Evolutionary conservation across 768 basidiomycete species (phyloP).

Genomic region (Lentinus brumalis): DNA sequence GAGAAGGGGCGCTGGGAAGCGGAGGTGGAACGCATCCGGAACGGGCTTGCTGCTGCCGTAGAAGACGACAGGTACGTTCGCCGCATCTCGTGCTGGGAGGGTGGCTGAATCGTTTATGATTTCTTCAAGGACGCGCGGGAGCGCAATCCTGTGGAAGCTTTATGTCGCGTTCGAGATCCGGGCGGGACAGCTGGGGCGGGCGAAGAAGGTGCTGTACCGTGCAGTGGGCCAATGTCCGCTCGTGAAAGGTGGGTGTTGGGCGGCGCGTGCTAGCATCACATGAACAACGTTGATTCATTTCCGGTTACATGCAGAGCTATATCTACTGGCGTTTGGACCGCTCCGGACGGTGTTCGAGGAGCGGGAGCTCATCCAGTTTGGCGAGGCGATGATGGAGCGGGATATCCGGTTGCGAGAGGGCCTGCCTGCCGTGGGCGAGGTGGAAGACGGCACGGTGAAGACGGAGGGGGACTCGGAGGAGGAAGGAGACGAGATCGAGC

Average conservation of each 20-base stretch:
- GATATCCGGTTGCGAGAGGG: conserved; percentile 64
- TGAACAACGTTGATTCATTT: background rate
- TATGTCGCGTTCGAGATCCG: conserved; percentile 78
- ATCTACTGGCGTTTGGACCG: conserved; percentile 75
- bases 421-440: conserved; percentile 53
- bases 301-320: conserved; percentile 53
- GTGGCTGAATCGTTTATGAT: background rate
- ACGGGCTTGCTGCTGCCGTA: conserved; percentile 60
- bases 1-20: conserved; percentile 69
- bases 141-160: conserved; percentile 71
- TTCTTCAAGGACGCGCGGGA: conserved; percentile 58
- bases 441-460: conserved; percentile 25
- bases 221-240: conserved; percentile 77
- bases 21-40: conserved; percentile 72
- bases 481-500: conserved; percentile 53
- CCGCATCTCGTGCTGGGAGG: background rate
- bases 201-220: conserved; percentile 73
- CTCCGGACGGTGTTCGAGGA: conserved; percentile 62
- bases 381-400: conserved; percentile 77
- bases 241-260: conserved; percentile 57
- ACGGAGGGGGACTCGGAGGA: conserved; percentile 1
- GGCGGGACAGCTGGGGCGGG: conserved; percentile 54
- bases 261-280: conserved; percentile 4
- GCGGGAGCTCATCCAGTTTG: conserved; percentile 61
- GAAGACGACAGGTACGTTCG: conserved; percentile 63